phyloP scores from a whole-genome alignment of 1,139 yeast genomes.

The Pichia sp. region DNA sequence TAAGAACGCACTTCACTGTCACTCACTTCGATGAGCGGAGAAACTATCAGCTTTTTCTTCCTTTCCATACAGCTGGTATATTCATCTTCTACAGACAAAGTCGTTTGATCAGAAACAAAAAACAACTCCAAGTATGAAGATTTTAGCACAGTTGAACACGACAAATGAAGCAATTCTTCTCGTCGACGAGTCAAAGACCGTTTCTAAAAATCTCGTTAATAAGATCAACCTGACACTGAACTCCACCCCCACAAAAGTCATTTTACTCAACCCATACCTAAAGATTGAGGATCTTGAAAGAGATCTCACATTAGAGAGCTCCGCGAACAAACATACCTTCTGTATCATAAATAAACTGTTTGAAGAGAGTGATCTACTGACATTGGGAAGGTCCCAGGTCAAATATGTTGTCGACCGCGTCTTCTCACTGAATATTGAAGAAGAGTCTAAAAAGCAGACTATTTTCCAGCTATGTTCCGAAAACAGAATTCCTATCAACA shows the following conservation, averaged over 20 bases:
- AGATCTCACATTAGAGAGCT: neutral
- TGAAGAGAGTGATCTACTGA: conserved; percentile 37
- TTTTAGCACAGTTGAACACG: conserved; percentile 47
- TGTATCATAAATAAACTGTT: conserved; percentile 33
- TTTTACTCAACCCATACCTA: conserved; percentile 6
- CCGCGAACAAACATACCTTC: conserved; percentile 13
- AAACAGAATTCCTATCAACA: conserved; percentile 74
- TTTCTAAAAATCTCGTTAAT: conserved; percentile 39
- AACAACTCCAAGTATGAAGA: conserved; percentile 6
- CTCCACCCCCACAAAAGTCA: conserved; percentile 8
- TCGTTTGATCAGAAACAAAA: too few relatives aligned
- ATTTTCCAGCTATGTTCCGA: conserved; percentile 46
- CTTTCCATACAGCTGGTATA: too few relatives aligned
- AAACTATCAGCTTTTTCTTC: too few relatives aligned
- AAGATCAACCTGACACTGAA: conserved; percentile 39
- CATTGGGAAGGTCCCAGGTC: conserved; percentile 58
- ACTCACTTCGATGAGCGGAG: too few relatives aligned
- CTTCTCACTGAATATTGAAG: conserved; percentile 44
- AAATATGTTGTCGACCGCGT: conserved; percentile 65
- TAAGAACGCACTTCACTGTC: too few relatives aligned
- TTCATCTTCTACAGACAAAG: too few relatives aligned
- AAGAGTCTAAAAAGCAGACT: conserved; percentile 13
- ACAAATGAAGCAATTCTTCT: conserved; percentile 52
- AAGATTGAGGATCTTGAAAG: conserved; percentile 1
- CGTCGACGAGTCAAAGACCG: conserved; percentile 40